Conservation (phyloP, 345 rosid genomes). For the Syzygium jambos region DNA sequence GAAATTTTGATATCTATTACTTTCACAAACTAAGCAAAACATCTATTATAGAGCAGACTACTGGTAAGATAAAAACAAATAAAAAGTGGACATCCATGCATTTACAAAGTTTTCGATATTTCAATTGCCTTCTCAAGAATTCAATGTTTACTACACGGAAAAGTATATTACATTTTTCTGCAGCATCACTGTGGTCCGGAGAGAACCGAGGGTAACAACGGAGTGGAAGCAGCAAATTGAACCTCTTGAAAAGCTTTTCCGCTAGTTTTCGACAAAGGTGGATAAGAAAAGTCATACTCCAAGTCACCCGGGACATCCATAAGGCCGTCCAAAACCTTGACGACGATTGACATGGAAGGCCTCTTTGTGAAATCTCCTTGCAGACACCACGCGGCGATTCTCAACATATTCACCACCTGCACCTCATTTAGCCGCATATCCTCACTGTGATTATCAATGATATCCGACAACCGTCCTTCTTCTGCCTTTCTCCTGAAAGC, state of each 20-base stretch:
- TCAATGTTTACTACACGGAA: background rate
- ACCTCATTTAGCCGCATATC: too few relatives aligned
- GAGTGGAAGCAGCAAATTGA: background rate
- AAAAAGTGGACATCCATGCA: background rate
- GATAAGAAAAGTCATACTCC: background rate
- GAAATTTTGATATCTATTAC: background rate
- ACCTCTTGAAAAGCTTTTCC: background rate
- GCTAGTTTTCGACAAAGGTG: background rate
- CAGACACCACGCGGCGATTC: conserved; percentile 13
- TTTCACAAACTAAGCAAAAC: background rate
- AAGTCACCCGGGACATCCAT: background rate
- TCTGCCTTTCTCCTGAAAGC: too few relatives aligned
- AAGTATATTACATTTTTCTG: background rate
- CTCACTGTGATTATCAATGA: too few relatives aligned
- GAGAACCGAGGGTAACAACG: background rate
- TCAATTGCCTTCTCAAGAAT: background rate
- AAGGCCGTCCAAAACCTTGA: conserved; percentile 7
- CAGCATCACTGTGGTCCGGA: background rate
- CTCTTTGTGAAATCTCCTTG: conserved; percentile 12
- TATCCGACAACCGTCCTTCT: too few relatives aligned
- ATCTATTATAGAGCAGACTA: background rate
- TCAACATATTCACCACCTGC: too few relatives aligned
- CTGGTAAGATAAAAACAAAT: background rate
- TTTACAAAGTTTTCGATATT: background rate
- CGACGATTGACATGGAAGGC: background rate